Percentiles rank a stretch among this genome's conserved stretches.
Conservation (phyloP, 768 basidiomycete species). For the Leucosporidium yakuticum region DNA sequence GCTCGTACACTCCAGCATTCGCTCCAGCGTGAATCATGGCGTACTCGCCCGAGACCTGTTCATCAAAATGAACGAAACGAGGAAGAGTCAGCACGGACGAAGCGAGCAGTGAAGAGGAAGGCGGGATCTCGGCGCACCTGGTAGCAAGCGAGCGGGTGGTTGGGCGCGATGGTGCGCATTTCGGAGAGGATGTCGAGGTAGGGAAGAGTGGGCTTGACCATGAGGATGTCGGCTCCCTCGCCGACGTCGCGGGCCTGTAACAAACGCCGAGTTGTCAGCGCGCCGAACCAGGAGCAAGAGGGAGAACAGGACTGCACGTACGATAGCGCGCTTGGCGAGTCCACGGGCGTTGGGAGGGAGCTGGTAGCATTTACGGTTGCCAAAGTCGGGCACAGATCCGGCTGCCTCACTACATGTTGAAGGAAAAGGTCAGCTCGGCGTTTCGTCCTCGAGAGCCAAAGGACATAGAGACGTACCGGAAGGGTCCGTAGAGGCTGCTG, state of each 20-base stretch:
- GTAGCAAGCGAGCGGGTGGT: slow-evolving; percentile 93
- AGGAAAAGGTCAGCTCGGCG: background rate
- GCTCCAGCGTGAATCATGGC: slow-evolving; percentile 97
- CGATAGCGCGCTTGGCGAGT: slow-evolving; percentile 85
- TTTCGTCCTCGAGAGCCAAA: background rate
- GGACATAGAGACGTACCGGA: slow-evolving; percentile 56
- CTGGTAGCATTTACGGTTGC: slow-evolving; percentile 96
- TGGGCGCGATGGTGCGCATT: slow-evolving; percentile 63
- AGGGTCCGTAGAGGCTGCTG: slow-evolving; percentile 88
- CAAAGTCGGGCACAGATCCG: slow-evolving; percentile 88
- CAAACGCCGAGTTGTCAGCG: slow-evolving; percentile 4
- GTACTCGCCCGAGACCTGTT: slow-evolving; percentile 90
- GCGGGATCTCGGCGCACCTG: slow-evolving; percentile 38
- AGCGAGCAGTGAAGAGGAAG: no score
- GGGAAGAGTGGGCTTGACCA: slow-evolving; percentile 95
- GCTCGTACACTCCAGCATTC: slow-evolving; percentile 81
- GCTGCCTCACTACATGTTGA: slow-evolving; percentile 73
- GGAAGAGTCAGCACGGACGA: background rate
- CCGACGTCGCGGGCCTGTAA: slow-evolving; percentile 70
- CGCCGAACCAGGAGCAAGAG: background rate
- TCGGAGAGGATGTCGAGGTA: slow-evolving; percentile 96
- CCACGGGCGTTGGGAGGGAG: slow-evolving; percentile 82
- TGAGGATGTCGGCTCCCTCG: slow-evolving; percentile 96
- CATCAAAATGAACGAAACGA: slow-evolving; percentile 61
- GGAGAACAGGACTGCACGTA: slow-evolving; percentile 43